Base-by-base conservation (phyloP, 2,329 filamentous ascomycete genomes). In the Sarocladium strictum region DNA sequence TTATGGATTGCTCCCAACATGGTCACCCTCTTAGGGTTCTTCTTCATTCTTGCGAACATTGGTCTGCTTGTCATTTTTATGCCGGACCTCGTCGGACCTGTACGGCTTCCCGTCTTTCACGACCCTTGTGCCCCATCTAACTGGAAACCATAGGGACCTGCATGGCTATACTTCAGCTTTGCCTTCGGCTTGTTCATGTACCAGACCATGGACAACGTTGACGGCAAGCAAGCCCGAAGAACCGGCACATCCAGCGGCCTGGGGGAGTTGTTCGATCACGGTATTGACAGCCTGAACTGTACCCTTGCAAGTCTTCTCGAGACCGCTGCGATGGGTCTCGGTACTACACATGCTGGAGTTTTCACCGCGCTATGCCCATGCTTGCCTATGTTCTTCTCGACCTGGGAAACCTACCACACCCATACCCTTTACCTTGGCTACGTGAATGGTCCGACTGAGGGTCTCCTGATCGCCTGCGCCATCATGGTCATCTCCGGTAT, bases 371-470 rank as follows among this genome's bases (percentile, higher is more conserved):
- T 99, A 41, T 85, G 93, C 57, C 94, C 94, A 1, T 95, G 91
- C 63, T 76, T 99, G 43, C 90, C 94, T 57, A 99, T 99, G 94
- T 99, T 96, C 78, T 97, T 99, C 74, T 97, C 93, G 2, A 99
- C 94, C 2, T 99, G 94, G 94, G 94, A 99, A 74, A 99, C 94
- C 1, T 99, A 97, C 70, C 94, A 99, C 72, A 97, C 94, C 4
- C 94, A 99, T 70, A 97, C 94, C 0, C 77, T 99, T 5, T 99
- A 96, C 70, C 84, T 99, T 12, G 94, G 94, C 54, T 90, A 93
- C 68, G 88, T 99, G 81, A 99, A 99, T 69, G 94, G 94, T 1
- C 94, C 94, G 2, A 99, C 94, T 32, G 94, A 99, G 75, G 94
- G 94, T 19, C 77, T 99, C 32, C 85, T 97, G 53, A 86, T 99